These are phyloP conservation scores for Fusarium buxicola DNA, from an alignment of 2,329 filamentous ascomycete species.

Conservation along the genomic window DNA sequence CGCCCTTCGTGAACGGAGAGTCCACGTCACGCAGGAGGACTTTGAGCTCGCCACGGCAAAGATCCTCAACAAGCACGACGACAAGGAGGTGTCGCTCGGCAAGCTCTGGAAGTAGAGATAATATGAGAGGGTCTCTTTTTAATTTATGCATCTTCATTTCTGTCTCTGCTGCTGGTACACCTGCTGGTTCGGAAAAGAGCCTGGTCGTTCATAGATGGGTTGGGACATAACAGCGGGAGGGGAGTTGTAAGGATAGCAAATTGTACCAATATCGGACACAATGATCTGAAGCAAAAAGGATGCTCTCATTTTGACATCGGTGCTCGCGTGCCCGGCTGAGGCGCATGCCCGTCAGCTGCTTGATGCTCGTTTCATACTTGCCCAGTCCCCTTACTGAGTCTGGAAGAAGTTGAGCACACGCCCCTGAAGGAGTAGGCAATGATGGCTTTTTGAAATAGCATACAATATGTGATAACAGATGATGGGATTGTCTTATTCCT, in stretches of 20 bases:
- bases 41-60: slow-evolving; percentile 99
- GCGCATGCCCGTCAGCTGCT: too few species aligned
- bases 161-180: slow-evolving; percentile 40
- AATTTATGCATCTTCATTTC: slow-evolving; percentile 37
- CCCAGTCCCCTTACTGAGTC: too few species aligned
- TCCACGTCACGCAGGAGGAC: slow-evolving; percentile 98
- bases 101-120: slow-evolving; percentile 74
- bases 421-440: not conserved
- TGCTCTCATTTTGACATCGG: not conserved
- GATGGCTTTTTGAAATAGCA: slow-evolving; percentile 1
- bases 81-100: slow-evolving; percentile 92
- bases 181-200: slow-evolving; percentile 34
- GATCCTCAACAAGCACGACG: slow-evolving; percentile 99
- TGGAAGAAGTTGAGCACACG: not conserved
- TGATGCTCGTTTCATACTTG: too few species aligned
- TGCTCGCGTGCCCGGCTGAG: too few species aligned
- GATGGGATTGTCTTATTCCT: slow-evolving; percentile 15
- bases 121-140: slow-evolving; percentile 31
- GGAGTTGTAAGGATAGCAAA: slow-evolving; percentile 52
- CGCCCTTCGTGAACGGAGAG: slow-evolving; percentile 90
- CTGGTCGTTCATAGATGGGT: slow-evolving; percentile 45
- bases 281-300: slow-evolving; percentile 25
- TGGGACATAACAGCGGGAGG: slow-evolving; percentile 43
- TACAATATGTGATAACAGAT: not conserved
- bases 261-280: slow-evolving; percentile 48